phyloP scores from a whole-genome alignment of 768 basidiomycete genomes.

The Mycena rebaudengoi region DNA sequence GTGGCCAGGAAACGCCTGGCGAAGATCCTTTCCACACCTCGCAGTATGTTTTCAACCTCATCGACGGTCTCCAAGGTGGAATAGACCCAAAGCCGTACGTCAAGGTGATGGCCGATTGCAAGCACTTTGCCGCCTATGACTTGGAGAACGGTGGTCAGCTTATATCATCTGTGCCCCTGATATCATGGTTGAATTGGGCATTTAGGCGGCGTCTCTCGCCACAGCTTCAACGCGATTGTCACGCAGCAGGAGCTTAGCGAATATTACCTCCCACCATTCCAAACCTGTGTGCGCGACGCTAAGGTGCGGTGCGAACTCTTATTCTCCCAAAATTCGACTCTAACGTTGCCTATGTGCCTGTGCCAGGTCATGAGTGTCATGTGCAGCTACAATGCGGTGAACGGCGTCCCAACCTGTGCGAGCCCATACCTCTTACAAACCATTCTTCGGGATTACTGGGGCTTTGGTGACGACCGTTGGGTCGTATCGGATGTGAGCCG shows the following conservation, averaged over 20 bases:
- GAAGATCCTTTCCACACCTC: slow-evolving; percentile 65
- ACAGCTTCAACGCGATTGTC: slow-evolving; percentile 67
- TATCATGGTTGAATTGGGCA: slow-evolving; percentile 65
- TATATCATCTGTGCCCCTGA: too few relatives aligned
- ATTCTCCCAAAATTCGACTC: too few relatives aligned
- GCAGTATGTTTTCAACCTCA: slow-evolving; percentile 62
- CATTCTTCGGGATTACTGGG: slow-evolving; percentile 60
- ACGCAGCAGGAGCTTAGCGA: slow-evolving; percentile 63
- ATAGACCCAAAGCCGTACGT: slow-evolving; percentile 61
- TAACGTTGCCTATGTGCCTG: too few relatives aligned
- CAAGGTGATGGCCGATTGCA: slow-evolving; percentile 66
- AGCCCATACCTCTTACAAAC: slow-evolving; percentile 60
- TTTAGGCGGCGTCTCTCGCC: slow-evolving; percentile 54
- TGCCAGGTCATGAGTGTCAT: slow-evolving; percentile 67
- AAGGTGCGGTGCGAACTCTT: too few relatives aligned
- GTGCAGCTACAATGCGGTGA: slow-evolving; percentile 72
- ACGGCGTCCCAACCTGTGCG: slow-evolving; percentile 66
- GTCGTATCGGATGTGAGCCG: slow-evolving; percentile 64
- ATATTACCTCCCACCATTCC: slow-evolving; percentile 65
- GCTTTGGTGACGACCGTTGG: slow-evolving; percentile 61
- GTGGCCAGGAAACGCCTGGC: slow-evolving; percentile 69
- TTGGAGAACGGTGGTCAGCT: too few relatives aligned
- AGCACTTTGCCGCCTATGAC: slow-evolving; percentile 69
- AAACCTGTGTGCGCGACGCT: slow-evolving; percentile 67
- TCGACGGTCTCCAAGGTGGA: slow-evolving; percentile 65